Evolutionary conservation across 1,139 yeast genomes (phyloP), one percentile per base, ranked within the genome.

Genomic region (Eremothecium coryli): DNA sequence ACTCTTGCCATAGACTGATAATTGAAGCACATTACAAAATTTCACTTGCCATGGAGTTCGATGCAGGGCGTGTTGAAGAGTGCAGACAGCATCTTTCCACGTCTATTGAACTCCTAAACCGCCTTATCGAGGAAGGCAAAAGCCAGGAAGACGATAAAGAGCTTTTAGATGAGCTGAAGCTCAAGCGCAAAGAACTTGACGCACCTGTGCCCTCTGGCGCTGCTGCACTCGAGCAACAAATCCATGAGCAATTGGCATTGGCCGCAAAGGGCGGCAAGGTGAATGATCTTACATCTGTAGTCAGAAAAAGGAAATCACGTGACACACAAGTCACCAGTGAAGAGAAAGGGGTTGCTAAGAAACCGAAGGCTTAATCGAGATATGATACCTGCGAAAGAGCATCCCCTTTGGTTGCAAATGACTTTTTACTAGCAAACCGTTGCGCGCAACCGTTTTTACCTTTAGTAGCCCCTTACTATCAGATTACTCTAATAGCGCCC

Each of bases 21-120:
- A 76, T 90, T 3, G 95, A 85, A 51, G 78, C 86, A 0, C 84
- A 82, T 56, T 84, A 79, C 61, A 85, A 85, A 57, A 64, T 84
- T 25, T 80, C 94, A 0, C 64, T 86, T 32, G 93, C 95, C 0
- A 64, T 73, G 39, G 95, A 86, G 49, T 80, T 81, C 66, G 73
- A 35, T 20, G 51, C 33, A 37, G 41, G 15, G 43, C 42, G 33
- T 40, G 48, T 3, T 23, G 43, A 20, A 41, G 42, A 38, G 37
- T 49, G 53, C 35, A 40, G 76, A 5, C 64, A 64, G 23, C 76
- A 79, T 39, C 68, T 79, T 64, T 59, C 66, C 38, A 54, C 61
- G 35, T 85, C 95, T 1, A 67, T 84, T 15, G 70, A 68, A 18
- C 69, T 81, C 10, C 75, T 82, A 23, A 66, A 73, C 48, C 52